Evolutionary conservation across 2,329 filamentous ascomycete genomes (phyloP).

Genomic region (Colletotrichum sp.): DNA sequence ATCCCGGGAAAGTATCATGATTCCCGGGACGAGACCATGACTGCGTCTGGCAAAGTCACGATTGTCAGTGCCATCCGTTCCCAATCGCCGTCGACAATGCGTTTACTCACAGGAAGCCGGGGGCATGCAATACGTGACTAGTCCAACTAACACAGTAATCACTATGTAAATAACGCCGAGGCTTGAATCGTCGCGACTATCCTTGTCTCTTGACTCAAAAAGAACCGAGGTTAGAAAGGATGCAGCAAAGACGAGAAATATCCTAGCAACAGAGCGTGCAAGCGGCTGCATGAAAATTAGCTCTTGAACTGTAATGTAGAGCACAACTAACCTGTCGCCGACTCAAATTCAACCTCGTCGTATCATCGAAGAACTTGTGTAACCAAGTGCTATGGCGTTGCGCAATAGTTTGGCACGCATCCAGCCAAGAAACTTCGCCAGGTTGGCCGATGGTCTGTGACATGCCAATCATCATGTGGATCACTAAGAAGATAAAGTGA

Average conservation of each 20-base stretch:
- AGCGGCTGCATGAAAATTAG: background rate
- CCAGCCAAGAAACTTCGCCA: background rate
- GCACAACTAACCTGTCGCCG: background rate
- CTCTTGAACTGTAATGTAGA: background rate
- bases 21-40: background rate
- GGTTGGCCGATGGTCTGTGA: background rate
- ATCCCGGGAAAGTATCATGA: background rate
- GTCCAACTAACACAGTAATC: background rate
- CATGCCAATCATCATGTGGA: background rate
- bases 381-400: background rate
- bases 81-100: accelerated
- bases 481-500: background rate
- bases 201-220: background rate
- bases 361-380: accelerated
- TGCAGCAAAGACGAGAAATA: background rate
- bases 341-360: background rate
- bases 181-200: background rate
- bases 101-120: background rate
- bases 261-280: background rate
- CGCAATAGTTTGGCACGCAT: background rate
- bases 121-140: background rate
- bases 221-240: background rate
- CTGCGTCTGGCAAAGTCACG: background rate
- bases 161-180: background rate
- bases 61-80: background rate